A percentile compares a stretch with the other conserved stretches of the same genome.
These are phyloP conservation scores for Pseudozyma tsukubaensis DNA, from an alignment of 1,284 basidiomycete species.

Conservation along the genomic window DNA sequence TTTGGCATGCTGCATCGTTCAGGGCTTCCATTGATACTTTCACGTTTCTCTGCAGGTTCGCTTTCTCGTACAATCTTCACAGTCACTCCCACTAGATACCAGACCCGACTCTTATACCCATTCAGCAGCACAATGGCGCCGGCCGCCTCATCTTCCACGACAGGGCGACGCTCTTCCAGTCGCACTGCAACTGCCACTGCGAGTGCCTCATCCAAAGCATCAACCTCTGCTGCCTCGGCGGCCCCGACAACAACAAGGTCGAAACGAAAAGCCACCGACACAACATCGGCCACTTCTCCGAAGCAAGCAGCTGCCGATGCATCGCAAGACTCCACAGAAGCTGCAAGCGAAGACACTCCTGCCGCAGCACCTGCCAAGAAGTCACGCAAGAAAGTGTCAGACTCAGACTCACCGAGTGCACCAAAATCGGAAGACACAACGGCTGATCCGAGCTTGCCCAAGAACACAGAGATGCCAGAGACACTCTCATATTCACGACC, in stretches of 20 bases:
- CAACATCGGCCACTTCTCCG: constrained; percentile 4
- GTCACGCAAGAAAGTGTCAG: constrained; percentile 38
- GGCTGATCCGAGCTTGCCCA: constrained; percentile 41
- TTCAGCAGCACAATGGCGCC: constrained; percentile 16
- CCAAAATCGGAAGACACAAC: constrained; percentile 33
- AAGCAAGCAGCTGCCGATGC: constrained; percentile 3
- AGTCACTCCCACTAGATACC: background rate
- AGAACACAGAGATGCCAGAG: constrained; percentile 41
- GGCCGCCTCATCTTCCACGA: constrained; percentile 3
- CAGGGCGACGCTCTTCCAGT: constrained; percentile 17
- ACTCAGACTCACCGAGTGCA: constrained; percentile 37
- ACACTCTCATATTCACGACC: constrained; percentile 29
- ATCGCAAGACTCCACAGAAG: background rate
- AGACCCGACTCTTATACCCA: background rate
- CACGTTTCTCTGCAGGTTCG: background rate
- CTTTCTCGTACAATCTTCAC: background rate
- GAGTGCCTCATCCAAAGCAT: background rate
- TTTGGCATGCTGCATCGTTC: constrained; percentile 9
- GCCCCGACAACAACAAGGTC: constrained; percentile 16
- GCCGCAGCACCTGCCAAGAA: constrained; percentile 24
- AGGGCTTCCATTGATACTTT: background rate
- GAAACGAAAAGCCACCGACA: constrained; percentile 30
- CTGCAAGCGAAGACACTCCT: background rate
- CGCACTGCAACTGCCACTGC: constrained; percentile 4
- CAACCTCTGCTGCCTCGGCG: background rate